Conservation (phyloP, 2,329 filamentous ascomycete genomes). For the Ophiostoma pallidulum region DNA sequence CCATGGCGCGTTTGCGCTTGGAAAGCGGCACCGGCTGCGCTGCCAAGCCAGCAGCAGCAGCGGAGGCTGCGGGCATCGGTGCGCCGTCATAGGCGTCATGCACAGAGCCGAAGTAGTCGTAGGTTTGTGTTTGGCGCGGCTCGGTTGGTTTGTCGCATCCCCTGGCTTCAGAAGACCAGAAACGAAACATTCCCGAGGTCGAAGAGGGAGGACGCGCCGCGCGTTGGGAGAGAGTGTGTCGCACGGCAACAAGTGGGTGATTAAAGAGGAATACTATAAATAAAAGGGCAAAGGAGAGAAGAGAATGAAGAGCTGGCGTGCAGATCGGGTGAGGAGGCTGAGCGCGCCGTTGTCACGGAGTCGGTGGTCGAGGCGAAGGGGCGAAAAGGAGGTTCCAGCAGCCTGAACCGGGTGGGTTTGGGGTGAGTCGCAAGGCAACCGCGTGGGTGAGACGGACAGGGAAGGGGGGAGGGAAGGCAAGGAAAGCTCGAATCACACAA, state of each 20-base stretch:
- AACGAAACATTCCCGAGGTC: constrained; percentile 50
- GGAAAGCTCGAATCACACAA: neutral
- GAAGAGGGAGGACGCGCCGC: constrained; percentile 11
- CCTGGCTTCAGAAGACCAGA: constrained; percentile 50
- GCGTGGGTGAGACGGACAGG: constrained; percentile 13
- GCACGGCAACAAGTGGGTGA: neutral
- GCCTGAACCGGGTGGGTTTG: constrained; percentile 8
- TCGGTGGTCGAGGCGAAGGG: neutral
- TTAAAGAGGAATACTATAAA: neutral
- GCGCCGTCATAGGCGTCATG: neutral
- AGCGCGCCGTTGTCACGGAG: no score
- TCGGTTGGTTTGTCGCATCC: constrained; percentile 44
- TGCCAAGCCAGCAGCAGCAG: constrained; percentile 1
- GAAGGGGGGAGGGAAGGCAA: neutral
- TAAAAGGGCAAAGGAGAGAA: constrained; percentile 4
- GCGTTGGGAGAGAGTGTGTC: constrained; percentile 6
- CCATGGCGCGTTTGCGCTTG: constrained; percentile 16
- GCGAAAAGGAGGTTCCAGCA: constrained; percentile 6
- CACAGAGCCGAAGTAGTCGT: constrained; percentile 22
- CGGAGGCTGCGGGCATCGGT: constrained; percentile 2
- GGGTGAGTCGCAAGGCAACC: constrained; percentile 17
- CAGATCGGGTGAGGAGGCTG: neutral
- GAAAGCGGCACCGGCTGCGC: neutral
- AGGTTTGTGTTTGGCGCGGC: constrained; percentile 26
- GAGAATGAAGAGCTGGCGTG: neutral